Evolutionary conservation across 2,329 filamentous ascomycete genomes (phyloP), one percentile per base, ranked within the genome.

Genomic region (Sodiomyces alkalinus): DNA sequence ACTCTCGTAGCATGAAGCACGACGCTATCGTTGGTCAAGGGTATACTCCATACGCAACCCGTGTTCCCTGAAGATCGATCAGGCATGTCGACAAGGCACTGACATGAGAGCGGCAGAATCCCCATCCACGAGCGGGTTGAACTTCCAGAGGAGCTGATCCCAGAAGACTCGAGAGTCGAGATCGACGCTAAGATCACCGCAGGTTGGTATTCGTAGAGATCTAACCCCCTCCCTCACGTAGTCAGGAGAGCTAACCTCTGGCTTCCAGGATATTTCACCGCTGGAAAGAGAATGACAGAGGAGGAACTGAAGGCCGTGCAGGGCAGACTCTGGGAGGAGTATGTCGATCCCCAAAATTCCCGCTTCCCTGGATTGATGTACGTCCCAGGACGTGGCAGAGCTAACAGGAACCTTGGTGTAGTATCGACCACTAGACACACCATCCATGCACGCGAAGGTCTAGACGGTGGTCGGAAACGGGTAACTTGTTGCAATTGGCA

Each of bases 131-230:
- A 94, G 57, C 71, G 86, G 35, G 75, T 96, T 26, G 85, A 92
- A 35, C 82, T 96, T 38, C 90, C 87, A 4, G 83, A 92, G 39
- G 80, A 90, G 18, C 74, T 90, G 69, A 94, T 96, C 43, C 90
- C 90, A 9, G 81, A 77, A 37, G 90, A 96, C 55, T 92, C 85
- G 29, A 68, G 87, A 40, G 90, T 96, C n/a, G 90, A 98, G 54
- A 98, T 96, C 46, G 90, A 96, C 53, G 90, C 90, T 33, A 96
- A 96, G 62, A 94, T 96, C 48, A 90, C 87, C 42, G 85, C 87
- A 35, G 90, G 80, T 83, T 57, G 55, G 72, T 57, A n/a, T n/a
- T n/a, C n/a, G n/a, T n/a, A n/a, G n/a, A n/a, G n/a, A n/a, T 31
- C 21, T 27, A 28, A 18, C 29, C 32, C 9, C 25, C 9, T 11